Conservation (phyloP, 306 rosid species). For the Nissolia schottii region DNA sequence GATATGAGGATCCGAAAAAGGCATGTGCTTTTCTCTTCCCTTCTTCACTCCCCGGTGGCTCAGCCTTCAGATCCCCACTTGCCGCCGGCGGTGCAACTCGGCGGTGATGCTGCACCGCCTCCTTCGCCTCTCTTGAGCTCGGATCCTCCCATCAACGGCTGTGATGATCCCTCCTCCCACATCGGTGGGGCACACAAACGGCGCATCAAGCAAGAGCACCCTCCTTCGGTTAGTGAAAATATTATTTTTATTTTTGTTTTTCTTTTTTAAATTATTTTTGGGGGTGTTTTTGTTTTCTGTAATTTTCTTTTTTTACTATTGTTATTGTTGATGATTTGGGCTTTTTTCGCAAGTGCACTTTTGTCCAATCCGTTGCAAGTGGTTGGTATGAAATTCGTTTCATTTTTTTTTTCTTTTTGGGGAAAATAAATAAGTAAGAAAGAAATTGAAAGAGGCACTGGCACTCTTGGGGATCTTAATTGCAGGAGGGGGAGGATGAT, state of each 20-base stretch:
- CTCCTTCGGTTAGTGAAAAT: constrained; percentile 50
- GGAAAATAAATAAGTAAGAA: background rate
- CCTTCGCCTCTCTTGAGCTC: constrained; percentile 15
- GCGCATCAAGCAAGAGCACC: constrained; percentile 27
- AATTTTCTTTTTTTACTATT: background rate
- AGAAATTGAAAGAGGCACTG: background rate
- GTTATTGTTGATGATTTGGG: constrained; percentile 26
- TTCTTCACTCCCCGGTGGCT: constrained; percentile 39
- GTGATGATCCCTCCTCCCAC: constrained; percentile 32
- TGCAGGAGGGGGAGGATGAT: constrained; percentile 43
- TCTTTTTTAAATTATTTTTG: background rate
- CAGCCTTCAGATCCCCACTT: constrained; percentile 75
- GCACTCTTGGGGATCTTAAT: background rate
- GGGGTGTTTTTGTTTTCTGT: background rate
- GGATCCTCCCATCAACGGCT: constrained; percentile 40
- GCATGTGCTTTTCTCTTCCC: constrained; percentile 45
- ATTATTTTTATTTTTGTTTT: background rate
- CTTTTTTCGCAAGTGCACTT: constrained; percentile 54
- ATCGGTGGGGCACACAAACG: constrained; percentile 33
- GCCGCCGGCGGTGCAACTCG: constrained; percentile 69
- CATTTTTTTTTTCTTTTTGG: background rate
- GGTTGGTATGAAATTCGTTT: constrained; percentile 18
- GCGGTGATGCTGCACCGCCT: constrained; percentile 11
- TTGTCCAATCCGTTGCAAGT: constrained; percentile 31
- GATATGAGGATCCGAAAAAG: constrained; percentile 95